phyloP scores from a whole-genome alignment of 2,329 filamentous ascomycete genomes.

The Fusarium dimerum region DNA sequence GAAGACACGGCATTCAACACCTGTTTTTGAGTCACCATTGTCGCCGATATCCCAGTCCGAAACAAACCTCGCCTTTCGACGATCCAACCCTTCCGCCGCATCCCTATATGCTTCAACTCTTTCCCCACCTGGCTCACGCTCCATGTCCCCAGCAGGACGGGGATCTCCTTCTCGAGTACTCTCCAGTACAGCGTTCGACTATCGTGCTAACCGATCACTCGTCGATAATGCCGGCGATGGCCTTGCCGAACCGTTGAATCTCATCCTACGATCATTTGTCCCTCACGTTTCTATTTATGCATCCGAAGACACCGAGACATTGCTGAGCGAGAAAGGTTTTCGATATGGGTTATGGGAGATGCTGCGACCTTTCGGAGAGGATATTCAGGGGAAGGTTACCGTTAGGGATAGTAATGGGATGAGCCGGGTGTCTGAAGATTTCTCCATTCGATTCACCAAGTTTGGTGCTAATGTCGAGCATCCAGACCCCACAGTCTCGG shows the following conservation, averaged over 20 bases:
- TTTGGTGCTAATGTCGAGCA: constrained; percentile 62
- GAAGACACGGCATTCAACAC: constrained; percentile 61
- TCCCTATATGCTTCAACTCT: constrained; percentile 66
- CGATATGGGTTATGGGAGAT: constrained; percentile 79
- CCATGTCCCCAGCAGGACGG: constrained; percentile 65
- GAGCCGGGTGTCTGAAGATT: constrained; percentile 84
- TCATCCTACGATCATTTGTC: constrained; percentile 83
- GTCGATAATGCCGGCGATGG: constrained; percentile 46
- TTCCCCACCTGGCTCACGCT: constrained; percentile 67
- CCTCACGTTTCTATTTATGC: constrained; percentile 86
- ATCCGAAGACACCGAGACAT: constrained; percentile 81
- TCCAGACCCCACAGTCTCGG: constrained; percentile 42
- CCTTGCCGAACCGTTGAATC: constrained; percentile 56
- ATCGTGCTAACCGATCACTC: constrained; percentile 45
- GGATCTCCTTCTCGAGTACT: constrained; percentile 58
- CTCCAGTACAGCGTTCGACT: constrained; percentile 60
- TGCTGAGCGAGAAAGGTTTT: constrained; percentile 84
- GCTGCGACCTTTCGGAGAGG: constrained; percentile 87
- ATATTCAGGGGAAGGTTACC: constrained; percentile 81
- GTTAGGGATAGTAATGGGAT: constrained; percentile 88
- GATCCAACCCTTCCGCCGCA: constrained; percentile 59
- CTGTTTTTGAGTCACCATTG: constrained; percentile 44
- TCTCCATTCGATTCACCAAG: constrained; percentile 80
- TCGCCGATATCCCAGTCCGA: constrained; percentile 53
- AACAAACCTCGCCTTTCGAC: constrained; percentile 53